Conservation (phyloP, 2,329 filamentous ascomycete species). For the Botrytis deweyae region DNA sequence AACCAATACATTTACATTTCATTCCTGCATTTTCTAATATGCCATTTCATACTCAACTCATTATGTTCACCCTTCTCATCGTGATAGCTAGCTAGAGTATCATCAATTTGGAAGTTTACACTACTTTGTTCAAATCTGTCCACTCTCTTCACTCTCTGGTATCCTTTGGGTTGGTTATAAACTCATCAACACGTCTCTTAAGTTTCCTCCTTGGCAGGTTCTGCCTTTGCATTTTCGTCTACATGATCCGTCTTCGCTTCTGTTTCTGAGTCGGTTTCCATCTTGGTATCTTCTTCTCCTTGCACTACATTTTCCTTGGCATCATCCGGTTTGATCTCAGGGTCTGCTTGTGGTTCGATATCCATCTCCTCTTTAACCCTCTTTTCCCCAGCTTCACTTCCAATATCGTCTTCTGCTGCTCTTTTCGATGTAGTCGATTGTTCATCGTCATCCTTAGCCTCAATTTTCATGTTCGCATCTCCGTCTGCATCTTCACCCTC, state of each 20-base stretch:
- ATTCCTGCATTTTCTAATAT: not conserved
- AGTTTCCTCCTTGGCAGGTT: conserved; percentile 24
- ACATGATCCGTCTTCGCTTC: not conserved
- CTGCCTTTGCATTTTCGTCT: conserved; percentile 21
- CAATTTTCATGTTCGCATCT: conserved; percentile 23
- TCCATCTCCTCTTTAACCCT: conserved; percentile 12
- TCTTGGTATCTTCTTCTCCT: not conserved
- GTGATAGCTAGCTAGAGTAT: not conserved
- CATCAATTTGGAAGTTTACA: not conserved
- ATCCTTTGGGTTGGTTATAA: not conserved
- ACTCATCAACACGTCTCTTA: not conserved
- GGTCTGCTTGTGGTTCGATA: not conserved
- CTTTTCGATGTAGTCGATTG: conserved; percentile 50
- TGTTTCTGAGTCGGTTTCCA: not conserved
- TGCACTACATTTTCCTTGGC: not conserved
- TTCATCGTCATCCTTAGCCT: conserved; percentile 32
- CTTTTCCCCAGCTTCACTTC: conserved; percentile 26
- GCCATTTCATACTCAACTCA: not conserved
- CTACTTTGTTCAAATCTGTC: not conserved
- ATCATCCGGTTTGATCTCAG: not conserved
- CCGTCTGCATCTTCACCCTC: conserved; percentile 37
- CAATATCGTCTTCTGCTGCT: conserved; percentile 52
- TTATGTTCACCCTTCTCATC: not conserved
- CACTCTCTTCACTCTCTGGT: not conserved
- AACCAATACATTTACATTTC: not conserved